Evolutionary conservation across 805 yeast genomes (phyloP), one percentile per base, ranked within the genome.

Genomic region (Scheffersomyces ergatensis): DNA sequence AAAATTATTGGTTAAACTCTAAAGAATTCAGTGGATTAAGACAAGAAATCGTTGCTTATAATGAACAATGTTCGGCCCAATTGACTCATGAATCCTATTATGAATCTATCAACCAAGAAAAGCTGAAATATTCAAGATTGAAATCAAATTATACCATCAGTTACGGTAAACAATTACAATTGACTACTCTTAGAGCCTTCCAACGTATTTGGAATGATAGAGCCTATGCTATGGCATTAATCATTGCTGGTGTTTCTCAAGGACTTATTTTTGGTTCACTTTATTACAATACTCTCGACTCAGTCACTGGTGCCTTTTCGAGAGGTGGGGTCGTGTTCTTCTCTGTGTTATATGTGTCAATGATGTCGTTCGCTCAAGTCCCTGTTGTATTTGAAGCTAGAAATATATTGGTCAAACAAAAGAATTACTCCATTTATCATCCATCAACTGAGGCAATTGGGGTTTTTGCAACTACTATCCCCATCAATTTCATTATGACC

Each of bases 251-350:
- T 43, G 51, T 76, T 13, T 53, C 76, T 26, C 82, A 81, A 59
- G 71, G 83, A 13, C 70, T 84, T 37, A 72, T 83, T 52, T 65
- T 71, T 12, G 86, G 88, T 25, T 83, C 89, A 0, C 63, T 84
- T 49, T 83, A 71, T 58, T 81, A 74, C 59, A 64, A 77, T 39
- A 60, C 80, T 14, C 75, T 79, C 1, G 59, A 63, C 3, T 43
- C 63, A 24, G 82, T 86, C 0, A 41, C 54, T 8, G 82, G 85
- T 34, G 80, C 84, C 5, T 84, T 78, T 50, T 72, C 83, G 6
- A 70, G 88, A 48, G 82, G 85, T 44, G 86, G 87, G 51, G 67
- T 74, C 19, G 49, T 83, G 4, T 83, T 79, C 61, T 83, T 81
- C 50, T 67, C 80, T 17, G 63, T 80, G 9, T 65, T 84, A 46